Conservation (phyloP, 1,284 basidiomycete species). For the Cutaneotrichosporon mucoides region DNA sequence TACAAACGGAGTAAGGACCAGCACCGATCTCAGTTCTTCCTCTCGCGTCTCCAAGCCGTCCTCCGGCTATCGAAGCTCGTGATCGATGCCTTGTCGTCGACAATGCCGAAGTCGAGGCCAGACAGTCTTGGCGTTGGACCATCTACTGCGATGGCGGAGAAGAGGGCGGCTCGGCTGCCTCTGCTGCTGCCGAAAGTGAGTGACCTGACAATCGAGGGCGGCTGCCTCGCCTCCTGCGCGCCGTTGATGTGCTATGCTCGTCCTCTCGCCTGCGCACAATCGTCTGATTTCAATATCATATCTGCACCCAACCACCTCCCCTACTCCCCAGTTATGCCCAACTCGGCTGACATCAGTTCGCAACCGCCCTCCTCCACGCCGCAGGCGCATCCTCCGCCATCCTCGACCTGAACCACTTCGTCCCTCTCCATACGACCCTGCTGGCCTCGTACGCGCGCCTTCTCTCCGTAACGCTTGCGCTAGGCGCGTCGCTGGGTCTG, state of each 20-base stretch:
- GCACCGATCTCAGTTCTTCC: conserved; percentile 30
- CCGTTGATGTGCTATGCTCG: no score
- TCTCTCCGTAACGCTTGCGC: conserved; percentile 19
- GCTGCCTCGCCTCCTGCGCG: no score
- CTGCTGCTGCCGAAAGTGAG: no score
- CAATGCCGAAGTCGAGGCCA: no score
- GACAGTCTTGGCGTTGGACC: no score
- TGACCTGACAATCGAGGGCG: no score
- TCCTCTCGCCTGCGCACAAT: no score
- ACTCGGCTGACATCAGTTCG: conserved; percentile 14
- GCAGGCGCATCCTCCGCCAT: conserved; percentile 7
- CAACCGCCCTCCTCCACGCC: conserved; percentile 15
- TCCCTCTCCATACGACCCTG: conserved; percentile 37
- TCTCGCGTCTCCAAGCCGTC: conserved; percentile 17
- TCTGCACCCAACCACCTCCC: no score
- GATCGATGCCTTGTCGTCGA: background rate
- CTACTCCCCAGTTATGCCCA: no score
- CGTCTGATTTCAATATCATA: no score
- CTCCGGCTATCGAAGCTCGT: conserved; percentile 10
- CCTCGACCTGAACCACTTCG: conserved; percentile 30
- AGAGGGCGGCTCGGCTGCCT: no score
- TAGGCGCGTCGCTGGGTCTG: conserved; percentile 2
- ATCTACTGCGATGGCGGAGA: no score
- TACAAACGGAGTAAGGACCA: conserved; percentile 20
- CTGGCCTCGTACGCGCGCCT: conserved; percentile 34